Base-by-base conservation (phyloP, 176 grass and related monocot genomes). In the Poa pratensis region DNA sequence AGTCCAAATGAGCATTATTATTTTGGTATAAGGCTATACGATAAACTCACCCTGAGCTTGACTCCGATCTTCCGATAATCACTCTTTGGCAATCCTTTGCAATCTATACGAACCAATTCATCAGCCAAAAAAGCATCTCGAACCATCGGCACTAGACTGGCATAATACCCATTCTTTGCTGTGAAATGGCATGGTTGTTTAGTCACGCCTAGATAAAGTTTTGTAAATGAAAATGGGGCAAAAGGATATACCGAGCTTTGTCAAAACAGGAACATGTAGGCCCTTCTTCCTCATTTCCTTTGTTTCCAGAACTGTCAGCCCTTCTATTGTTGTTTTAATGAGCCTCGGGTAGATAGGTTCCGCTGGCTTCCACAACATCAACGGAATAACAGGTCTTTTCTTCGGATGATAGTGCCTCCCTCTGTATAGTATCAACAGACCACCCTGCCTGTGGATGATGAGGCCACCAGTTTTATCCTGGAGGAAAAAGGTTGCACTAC, bases 131-230 rank as follows among this genome's bases (percentile, higher is more conserved):
- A 94, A 40, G 89, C 93, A 88, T 98, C 93, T 52, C 88, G 78
- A 45, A 98, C 89, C 86, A 95, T 95, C 17, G 79, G 48, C 53
- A 95, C 91, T 16, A 98, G 85, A 54, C 62, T 94, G 49, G 84
- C 88, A 86, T 98, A 95, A 80, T 95, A 95, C 9, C 96, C 96
- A 17, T 95, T 98, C 57, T 95, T 98, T 11, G 93, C 96, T 98
- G 89, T 82, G 72, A 81, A 85, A 89, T 20, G 32, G 3, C 42
- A 73, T 4, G 15, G 40, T 35, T 48, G 34, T 39, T 85, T 28
- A 83, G 39, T 32, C 57, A 84, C 8, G 62, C 6, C 62, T 65
- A 48, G 3, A 73, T 3, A 73, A 68, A 59, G 34, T 26, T 83
- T 78, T 61, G 27, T 79, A 54, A 35, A 30, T 0, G 0, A 37